Conservation (phyloP, 2,329 filamentous ascomycete species). For the Talaromyces sp. region DNA sequence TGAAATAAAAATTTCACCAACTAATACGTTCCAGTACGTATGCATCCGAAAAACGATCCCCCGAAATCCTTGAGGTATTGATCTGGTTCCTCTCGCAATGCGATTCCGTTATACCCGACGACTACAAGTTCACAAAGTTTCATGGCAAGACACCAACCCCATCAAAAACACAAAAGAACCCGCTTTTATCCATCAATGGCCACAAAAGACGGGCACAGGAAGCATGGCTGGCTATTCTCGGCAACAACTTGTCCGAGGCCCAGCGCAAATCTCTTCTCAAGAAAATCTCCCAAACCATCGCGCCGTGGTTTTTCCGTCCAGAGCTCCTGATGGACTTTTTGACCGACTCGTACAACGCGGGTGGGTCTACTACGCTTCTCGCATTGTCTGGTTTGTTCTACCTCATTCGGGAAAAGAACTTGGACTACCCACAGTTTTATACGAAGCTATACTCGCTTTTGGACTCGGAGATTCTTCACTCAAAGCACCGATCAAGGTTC, state of each 20-base stretch:
- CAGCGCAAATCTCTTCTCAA: conserved; percentile 75
- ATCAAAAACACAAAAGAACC: conserved; percentile 50
- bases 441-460: conserved; percentile 88
- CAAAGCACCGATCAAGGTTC: conserved; percentile 88
- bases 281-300: conserved; percentile 70
- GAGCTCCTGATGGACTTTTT: conserved; percentile 94
- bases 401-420: conserved; percentile 84
- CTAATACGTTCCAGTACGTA: conserved; percentile 28
- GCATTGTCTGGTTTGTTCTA: conserved; percentile 92
- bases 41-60: conserved; percentile 19
- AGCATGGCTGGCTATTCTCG: conserved; percentile 77
- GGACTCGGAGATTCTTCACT: conserved; percentile 80
- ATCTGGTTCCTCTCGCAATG: conserved; percentile 44
- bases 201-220: conserved; percentile 79
- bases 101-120: conserved; percentile 58
- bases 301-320: conserved; percentile 82
- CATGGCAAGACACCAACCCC: conserved; percentile 52
- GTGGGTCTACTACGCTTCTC: conserved; percentile 79
- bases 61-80: conserved; percentile 28
- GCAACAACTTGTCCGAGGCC: conserved; percentile 57
- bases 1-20: neutral
- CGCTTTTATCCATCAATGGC: conserved; percentile 57
- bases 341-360: conserved; percentile 84
- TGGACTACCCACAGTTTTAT: conserved; percentile 95
- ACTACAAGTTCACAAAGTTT: conserved; percentile 32